Base-by-base conservation (phyloP, 2,329 filamentous ascomycete genomes). In the Penicillium sp. region DNA sequence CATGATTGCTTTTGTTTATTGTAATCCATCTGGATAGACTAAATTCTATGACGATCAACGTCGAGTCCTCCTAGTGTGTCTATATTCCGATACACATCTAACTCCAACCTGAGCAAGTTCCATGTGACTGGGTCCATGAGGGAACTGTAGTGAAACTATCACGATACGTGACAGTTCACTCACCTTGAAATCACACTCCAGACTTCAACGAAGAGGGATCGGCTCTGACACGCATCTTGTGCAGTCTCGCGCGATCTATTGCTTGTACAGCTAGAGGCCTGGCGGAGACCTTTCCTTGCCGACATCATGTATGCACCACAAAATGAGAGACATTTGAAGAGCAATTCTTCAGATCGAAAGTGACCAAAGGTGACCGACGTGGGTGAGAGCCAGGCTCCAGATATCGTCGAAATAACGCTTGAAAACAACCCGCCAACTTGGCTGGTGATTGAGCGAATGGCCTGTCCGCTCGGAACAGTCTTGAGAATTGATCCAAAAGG, bases 271-370 rank as follows among this genome's bases (percentile, higher is more conserved):
- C 29, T 52, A n/a, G n/a, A n/a, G n/a, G n/a, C n/a, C n/a, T n/a
- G n/a, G n/a, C n/a, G 29, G 6, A 52, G 42, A 7, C 48, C 28
- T 13, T 53, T 58, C 36, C 39, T 58, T 11, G 52, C 54, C 44
- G 54, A 58, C 54, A 51, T 56, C 5, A 62, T 9, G 0, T 55
- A 39, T 28, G 50, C 36, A 14, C 55, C 58, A 33, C 49, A 21
- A 5, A 51, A 31, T 26, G 59, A 63, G 10, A 63, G 45, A 23
- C 34, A 34, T 9, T 48, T 56, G 24, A 37, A 44, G 3, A 54
- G 24, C 19, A 50, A 11, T 6, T 29, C 19, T 19, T 62, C 55
- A 13, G 44, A n/a, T 31, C 21, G 46, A n/a, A 26, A 42, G 14
- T 37, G 10, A 28, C 24, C 23, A 33, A 54, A 19, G 10, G 53